phyloP scores from a whole-genome alignment of 2,329 filamentous ascomycete species.

The Diaporthe capsici region DNA sequence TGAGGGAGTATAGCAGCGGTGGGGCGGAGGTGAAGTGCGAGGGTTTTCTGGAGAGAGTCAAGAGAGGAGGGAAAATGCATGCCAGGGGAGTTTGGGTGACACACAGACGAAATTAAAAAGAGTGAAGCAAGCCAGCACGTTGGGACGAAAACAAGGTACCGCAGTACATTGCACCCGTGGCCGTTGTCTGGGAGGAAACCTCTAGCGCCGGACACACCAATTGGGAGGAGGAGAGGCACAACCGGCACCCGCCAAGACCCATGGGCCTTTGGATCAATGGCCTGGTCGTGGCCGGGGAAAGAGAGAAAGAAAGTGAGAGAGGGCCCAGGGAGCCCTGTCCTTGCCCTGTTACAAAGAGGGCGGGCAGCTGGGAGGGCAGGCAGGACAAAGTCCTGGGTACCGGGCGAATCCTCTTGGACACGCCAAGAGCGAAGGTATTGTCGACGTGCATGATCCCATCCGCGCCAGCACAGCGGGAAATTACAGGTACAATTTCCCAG shows the following conservation, averaged over 20 bases:
- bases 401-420: conserved; percentile 3
- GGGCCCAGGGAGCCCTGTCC: conserved; percentile 16
- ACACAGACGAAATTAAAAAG: conserved; percentile 40
- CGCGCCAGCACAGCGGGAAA: conserved; percentile 47
- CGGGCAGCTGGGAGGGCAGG: not conserved
- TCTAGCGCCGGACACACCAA: conserved; percentile 26
- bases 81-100: conserved; percentile 31
- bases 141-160: conserved; percentile 30
- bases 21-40: conserved; percentile 42
- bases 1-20: conserved; percentile 39
- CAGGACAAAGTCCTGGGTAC: conserved; percentile 28
- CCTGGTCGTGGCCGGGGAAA: not conserved
- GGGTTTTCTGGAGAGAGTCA: conserved; percentile 39
- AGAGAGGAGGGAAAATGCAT: conserved; percentile 41
- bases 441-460: conserved; percentile 31
- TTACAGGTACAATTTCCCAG: conserved; percentile 44
- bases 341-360: not conserved
- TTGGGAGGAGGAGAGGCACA: conserved; percentile 6
- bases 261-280: conserved; percentile 7
- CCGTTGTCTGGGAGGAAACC: conserved; percentile 18
- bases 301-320: not conserved
- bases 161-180: not conserved
- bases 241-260: conserved; percentile 16
- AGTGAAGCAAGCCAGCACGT: conserved; percentile 27
- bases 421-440: conserved; percentile 24